Evolutionary conservation across 345 rosid species (phyloP), one percentile per base, ranked within the genome.

Genomic region (Moricandia arvensis): DNA sequence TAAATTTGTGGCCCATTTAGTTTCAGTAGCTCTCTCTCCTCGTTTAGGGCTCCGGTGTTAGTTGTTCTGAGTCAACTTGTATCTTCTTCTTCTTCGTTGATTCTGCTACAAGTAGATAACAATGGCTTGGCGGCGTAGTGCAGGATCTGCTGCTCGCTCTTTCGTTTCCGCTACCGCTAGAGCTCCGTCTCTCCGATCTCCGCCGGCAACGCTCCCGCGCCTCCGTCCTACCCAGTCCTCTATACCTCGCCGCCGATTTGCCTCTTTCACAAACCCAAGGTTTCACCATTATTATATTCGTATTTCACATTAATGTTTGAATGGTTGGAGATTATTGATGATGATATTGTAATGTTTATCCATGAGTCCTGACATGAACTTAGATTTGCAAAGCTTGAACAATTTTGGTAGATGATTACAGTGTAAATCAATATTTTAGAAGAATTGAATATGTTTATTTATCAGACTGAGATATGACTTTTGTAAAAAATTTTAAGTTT

Each of bases 251-350:
- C 76, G 87, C 53, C 93, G 93, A 76, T 90, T 89, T 71, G 15
- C 86, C 55, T 84, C 93, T 71, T 85, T 87, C 68, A 75, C 79
- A 21, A 75, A 86, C 49, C 84, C 91, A 68, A 90, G 97, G 97
- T 29, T n/a, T n/a, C n/a, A n/a, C n/a, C n/a, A n/a, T n/a, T n/a
- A n/a, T n/a, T n/a, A n/a, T n/a, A n/a, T n/a, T n/a, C n/a, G n/a
- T n/a, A n/a, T n/a, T n/a, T n/a, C n/a, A n/a, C n/a, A n/a, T n/a
- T n/a, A n/a, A n/a, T n/a, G n/a, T n/a, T n/a, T n/a, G n/a, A n/a
- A n/a, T n/a, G n/a, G n/a, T n/a, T n/a, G n/a, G n/a, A n/a, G n/a
- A n/a, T n/a, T n/a, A n/a, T n/a, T n/a, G n/a, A n/a, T n/a, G n/a
- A n/a, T n/a, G n/a, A n/a, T n/a, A n/a, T n/a, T n/a, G n/a, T n/a